phyloP scores from a whole-genome alignment of 164 flowering plant species.

The Annona cherimola region DNA sequence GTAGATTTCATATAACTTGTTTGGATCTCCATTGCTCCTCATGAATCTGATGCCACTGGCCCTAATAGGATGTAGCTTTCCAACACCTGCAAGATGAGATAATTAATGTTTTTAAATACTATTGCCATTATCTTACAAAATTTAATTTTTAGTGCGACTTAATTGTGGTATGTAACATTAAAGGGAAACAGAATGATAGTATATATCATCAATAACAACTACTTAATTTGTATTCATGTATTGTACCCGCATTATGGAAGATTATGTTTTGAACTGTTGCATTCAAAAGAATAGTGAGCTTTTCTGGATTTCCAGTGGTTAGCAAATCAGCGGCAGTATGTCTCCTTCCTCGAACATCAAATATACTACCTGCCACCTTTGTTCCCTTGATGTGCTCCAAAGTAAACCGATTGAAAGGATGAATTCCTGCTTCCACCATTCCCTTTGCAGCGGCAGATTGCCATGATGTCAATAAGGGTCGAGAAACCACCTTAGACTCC shows the following conservation, averaged over 20 bases:
- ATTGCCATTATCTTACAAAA: no score
- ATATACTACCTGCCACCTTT: conserved; percentile 8
- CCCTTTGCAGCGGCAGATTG: conserved; percentile 25
- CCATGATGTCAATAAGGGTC: conserved; percentile 33
- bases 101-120: no score
- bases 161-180: no score
- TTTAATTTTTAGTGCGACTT: no score
- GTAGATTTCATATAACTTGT: conserved; percentile 1
- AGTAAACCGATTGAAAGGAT: conserved; percentile 36
- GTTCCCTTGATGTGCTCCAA: conserved; percentile 38
- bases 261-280: conserved; percentile 19
- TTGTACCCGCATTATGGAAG: neutral
- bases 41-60: conserved; percentile 12
- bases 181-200: neutral
- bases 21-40: conserved; percentile 1
- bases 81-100: conserved; percentile 3
- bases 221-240: neutral
- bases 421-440: conserved; percentile 27
- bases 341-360: conserved; percentile 15
- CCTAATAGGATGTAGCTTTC: neutral
- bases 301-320: conserved; percentile 6
- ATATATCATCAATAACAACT: neutral
- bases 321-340: conserved; percentile 21
- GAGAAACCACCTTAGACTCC: conserved; percentile 31
- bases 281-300: conserved; percentile 16